Evolutionary conservation across 768 basidiomycete genomes (phyloP), one percentile per base, ranked within the genome.

Genomic region (Xerocomus brunneocitrinus): DNA sequence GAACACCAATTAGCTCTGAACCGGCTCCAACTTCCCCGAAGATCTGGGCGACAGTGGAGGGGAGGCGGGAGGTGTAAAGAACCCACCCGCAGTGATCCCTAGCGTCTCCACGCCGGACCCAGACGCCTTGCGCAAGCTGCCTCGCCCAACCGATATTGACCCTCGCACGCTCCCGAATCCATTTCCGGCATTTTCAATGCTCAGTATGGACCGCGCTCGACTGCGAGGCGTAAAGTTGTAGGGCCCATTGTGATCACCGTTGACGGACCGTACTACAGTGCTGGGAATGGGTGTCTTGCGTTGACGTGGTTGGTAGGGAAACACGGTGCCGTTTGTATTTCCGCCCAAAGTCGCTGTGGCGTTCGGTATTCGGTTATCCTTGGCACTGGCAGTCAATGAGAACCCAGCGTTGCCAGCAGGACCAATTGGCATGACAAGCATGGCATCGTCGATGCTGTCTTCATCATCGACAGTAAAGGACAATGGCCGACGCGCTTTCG

Each of bases 81-180:
- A 91, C 0, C 90, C 91, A 22, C 76, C 77, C 32, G 88, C 90
- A 31, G 85, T 89, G 43, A 92, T 75, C 16, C 89, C 78, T 42
- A 86, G 66, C 27, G 89, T 85, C 71, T 88, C 85, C 52, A 91
- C 90, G 30, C 81, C 86, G 22, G 87, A 81, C 14, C 85, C 90
- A 49, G 77, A 75, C 41, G 79, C 70, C 73, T 89, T 90, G 59
- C 70, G 62, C 62, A 73, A 78, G 56, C 81, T 81, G 19, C 81
- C 84, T 35, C 81, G 71, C 49, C 87, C 85, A 52, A 89, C 67
- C 13, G 82, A 73, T 55, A 88, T 84, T n/a, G 84, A 82, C 8
- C 84, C 82, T 63, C 73, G 74, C 53, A 74, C 59, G 9, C 63
- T 73, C 9, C 73, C 74, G 12, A 56, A 27, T 2, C 59, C 66